Conservation (phyloP, 2,329 filamentous ascomycete species). For the Fusarium abutilonis region DNA sequence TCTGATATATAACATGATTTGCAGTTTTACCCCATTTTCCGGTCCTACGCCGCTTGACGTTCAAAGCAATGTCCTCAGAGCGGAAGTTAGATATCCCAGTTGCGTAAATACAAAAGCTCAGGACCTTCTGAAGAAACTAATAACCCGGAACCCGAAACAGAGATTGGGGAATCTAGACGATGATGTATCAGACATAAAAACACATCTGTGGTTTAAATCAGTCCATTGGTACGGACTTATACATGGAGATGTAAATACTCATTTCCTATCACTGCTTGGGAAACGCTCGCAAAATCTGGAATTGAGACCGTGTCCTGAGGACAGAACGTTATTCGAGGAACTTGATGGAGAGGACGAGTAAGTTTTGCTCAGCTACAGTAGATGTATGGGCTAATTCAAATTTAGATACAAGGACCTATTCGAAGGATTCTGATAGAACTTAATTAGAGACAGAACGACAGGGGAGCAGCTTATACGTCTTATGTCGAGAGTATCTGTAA, state of each 20-base stretch:
- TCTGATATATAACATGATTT: constrained; percentile 99
- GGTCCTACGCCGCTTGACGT: constrained; percentile 98
- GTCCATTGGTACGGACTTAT: constrained; percentile 96
- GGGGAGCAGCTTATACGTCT: too few species aligned
- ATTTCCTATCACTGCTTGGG: constrained; percentile 94
- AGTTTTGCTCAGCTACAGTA: constrained; percentile 49
- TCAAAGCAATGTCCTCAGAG: constrained; percentile 97
- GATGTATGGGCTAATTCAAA: constrained; percentile 16
- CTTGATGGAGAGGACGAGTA: constrained; percentile 80
- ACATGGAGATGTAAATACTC: constrained; percentile 96
- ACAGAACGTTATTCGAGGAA: constrained; percentile 88
- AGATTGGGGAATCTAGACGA: constrained; percentile 92
- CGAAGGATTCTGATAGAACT: constrained; percentile 69
- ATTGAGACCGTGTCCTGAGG: constrained; percentile 97
- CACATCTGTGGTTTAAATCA: constrained; percentile 94
- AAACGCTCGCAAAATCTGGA: constrained; percentile 81
- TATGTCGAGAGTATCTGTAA: too few species aligned
- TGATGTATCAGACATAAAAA: constrained; percentile 90
- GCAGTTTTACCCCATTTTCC: constrained; percentile 98
- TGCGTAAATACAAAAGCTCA: constrained; percentile 95
- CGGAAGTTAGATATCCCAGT: constrained; percentile 92
- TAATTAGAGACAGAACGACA: neutral
- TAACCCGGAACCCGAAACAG: constrained; percentile 94
- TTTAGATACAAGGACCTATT: constrained; percentile 76
- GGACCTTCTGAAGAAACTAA: constrained; percentile 88